Evolutionary conservation across 306 rosid genomes (phyloP), one percentile per base, ranked within the genome.

Genomic region (Prunus armeniaca): DNA sequence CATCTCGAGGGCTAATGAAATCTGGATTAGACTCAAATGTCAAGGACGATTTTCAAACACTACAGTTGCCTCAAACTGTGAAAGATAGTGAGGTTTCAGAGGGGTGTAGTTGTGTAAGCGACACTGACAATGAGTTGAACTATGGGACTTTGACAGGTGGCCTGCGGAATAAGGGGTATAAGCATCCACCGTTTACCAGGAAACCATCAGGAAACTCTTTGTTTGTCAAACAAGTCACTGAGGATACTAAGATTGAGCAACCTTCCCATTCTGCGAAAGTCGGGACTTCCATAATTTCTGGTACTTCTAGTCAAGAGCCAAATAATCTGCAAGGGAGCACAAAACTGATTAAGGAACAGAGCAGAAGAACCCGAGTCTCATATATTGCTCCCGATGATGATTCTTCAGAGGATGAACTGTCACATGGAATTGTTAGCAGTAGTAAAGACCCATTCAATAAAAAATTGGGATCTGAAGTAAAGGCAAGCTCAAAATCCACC

Each of bases 61-160:
- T 46, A 34, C 79, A 65, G 60, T 79, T 79, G 69, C 74, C 69
- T 72, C 83, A 82, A 67, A 74, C 81, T 72, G 24, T 17, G 71
- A 74, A 82, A 61, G 84, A 82, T 32, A 54, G 73, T 24, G 85
- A 76, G 76, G 69, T 72, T 65, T 32, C 22, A 18, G 80, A 75
- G 61, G 87, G 76, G 61, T 78, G 85, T 65, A 78, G 20, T 45
- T 63, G 65, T 52, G 93, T 78, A 69, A 69, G 80, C 71, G 83
- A 27, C 34, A 72, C 75, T 73, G 83, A 28, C 46, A 82, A 52
- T 69, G 96, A 86, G 80, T 83, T 95, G 75, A 85, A 51, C 69
- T 89, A 81, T 45, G 92, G 90, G 78, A 68, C 73, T 2, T 79
- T 95, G 90, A 95, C 68, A 73, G 99, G 99, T 58, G 99, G 99